Evolutionary conservation across 495 filamentous ascomycete genomes (phyloP), one percentile per base, ranked within the genome.

Genomic region (Penicillium parvum): DNA sequence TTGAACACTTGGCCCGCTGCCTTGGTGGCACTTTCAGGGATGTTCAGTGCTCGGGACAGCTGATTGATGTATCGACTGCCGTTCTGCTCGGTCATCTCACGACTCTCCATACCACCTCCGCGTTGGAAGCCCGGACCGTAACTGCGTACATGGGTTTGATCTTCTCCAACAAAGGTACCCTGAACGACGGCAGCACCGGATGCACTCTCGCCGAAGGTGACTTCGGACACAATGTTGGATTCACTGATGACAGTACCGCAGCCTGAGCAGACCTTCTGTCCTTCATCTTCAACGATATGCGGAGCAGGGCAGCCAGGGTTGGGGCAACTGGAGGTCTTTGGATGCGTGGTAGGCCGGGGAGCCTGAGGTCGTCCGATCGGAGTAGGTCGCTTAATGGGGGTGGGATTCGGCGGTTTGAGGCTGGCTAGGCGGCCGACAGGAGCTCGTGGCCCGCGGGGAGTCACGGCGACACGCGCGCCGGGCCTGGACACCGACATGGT

Each of bases 121-220:
- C 79, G 74, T 36, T 74, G 72, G 45, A 77, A 76, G 7, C 73
- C 72, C 1, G 72, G 63, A 9, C 81, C 83, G 50, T 72, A 72
- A 53, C 76, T 81, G 36, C 73, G 74, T 16, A 79, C 81, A 66
- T 81, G 75, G 21, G 77, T 77, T 56, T 94, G 86, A 61, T 86
- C 84, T 45, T 87, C 87, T 27, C 82, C 86, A 37, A 98, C 78
- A 68, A 81, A 90, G 36, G 79, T 86, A 50, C 92, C 92, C 58
- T 96, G 88, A 7, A 95, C 85, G n/a, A 90, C 76, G 21, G 91
- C 89, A 37, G 88, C 90, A 52, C 92, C 92, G 17, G 77, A 77
- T 1, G 83, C 74, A 27, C 75, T 82, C 65, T 96, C 89, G 36
- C 89, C 89, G 54, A 96, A 98, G 4, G 80, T 81, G 37, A 97